These are phyloP conservation scores for Penicilliopsis zonata DNA, from an alignment of 495 filamentous ascomycete genomes.

Conservation along the genomic window DNA sequence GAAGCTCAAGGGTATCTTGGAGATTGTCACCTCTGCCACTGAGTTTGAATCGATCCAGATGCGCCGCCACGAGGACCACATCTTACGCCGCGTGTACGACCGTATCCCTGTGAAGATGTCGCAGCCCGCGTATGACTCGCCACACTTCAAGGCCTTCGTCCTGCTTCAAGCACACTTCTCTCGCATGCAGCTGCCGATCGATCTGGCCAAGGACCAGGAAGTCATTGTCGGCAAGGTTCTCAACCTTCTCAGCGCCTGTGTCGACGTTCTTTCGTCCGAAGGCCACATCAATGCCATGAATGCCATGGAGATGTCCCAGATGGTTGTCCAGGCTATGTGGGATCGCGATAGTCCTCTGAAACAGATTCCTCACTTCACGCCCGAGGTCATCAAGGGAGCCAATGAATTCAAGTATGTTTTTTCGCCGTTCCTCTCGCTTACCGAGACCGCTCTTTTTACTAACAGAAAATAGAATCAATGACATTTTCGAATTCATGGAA, in stretches of 20 bases:
- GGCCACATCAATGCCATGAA: conserved; percentile 94
- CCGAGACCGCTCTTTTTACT: conserved; percentile 21
- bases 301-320: conserved; percentile 99
- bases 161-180: conserved; percentile 96
- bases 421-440: background rate
- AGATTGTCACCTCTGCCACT: conserved; percentile 93
- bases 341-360: conserved; percentile 93
- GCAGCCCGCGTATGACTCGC: conserved; percentile 73
- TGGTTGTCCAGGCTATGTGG: conserved; percentile 99
- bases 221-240: conserved; percentile 75
- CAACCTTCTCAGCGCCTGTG: conserved; percentile 78
- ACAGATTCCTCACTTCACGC: conserved; percentile 91
- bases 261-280: conserved; percentile 92
- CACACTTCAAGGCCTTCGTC: conserved; percentile 96
- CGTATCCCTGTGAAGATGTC: conserved; percentile 91
- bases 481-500: conserved; percentile 97
- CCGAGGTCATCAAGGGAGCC: conserved; percentile 71
- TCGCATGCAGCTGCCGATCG: conserved; percentile 86
- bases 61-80: conserved; percentile 78
- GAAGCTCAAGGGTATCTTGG: conserved; percentile 90
- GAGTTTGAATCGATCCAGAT: conserved; percentile 96
- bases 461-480: conserved; percentile 50
- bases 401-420: conserved; percentile 61
- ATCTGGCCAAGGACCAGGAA: conserved; percentile 96
- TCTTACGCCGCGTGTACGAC: conserved; percentile 88